Evolutionary conservation across 345 rosid genomes (phyloP).

Genomic region (Acer negundo): DNA sequence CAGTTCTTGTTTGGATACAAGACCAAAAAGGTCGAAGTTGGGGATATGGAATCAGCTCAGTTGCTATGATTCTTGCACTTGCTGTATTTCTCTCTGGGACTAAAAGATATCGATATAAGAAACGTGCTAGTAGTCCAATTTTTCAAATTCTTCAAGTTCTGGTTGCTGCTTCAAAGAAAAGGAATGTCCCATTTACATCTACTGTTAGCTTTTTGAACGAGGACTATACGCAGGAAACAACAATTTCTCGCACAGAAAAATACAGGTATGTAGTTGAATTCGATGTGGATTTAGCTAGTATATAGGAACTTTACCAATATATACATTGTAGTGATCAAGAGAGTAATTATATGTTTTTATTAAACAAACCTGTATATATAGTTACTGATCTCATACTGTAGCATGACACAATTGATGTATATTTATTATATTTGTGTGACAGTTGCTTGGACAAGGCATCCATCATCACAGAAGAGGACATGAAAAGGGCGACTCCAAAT

Average conservation of each 20-base stretch:
- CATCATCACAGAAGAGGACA: slow-evolving; percentile 6
- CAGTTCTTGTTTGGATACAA: slow-evolving; percentile 24
- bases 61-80: background rate
- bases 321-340: too few species aligned
- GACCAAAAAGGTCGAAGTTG: slow-evolving; percentile 20
- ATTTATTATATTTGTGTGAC: background rate
- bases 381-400: too few species aligned
- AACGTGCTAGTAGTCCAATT: slow-evolving; percentile 12
- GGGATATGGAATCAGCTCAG: slow-evolving; percentile 22
- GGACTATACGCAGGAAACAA: background rate
- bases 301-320: too few species aligned
- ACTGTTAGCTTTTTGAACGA: background rate
- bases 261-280: background rate
- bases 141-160: slow-evolving; percentile 20
- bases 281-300: too few species aligned
- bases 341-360: too few species aligned
- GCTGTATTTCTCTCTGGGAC: slow-evolving; percentile 4
- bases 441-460: slow-evolving; percentile 26
- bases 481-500: slow-evolving; percentile 3
- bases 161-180: slow-evolving; percentile 22
- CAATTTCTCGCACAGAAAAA: slow-evolving; percentile 8
- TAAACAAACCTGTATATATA: too few species aligned
- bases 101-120: slow-evolving; percentile 17
- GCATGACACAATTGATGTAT: too few species aligned
- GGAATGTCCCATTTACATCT: slow-evolving; percentile 9